Evolutionary conservation across 2,329 filamentous ascomycete species (phyloP).

Genomic region (Hymenoscyphus albidus): DNA sequence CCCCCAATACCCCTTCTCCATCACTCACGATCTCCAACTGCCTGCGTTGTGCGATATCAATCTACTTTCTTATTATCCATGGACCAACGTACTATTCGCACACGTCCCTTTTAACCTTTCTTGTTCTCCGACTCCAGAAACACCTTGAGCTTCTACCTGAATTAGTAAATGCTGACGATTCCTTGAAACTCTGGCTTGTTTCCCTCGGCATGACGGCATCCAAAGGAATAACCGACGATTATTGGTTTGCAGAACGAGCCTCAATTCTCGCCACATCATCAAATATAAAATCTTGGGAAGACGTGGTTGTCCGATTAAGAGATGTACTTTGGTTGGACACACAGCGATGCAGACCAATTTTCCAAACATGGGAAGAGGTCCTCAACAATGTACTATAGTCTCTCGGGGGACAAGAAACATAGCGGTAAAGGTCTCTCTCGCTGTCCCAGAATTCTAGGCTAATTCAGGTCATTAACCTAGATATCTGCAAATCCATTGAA

Average conservation of each 20-base stretch:
- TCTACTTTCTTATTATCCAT: slow-evolving; percentile 52
- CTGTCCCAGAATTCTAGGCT: too few species aligned
- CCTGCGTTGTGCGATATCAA: slow-evolving; percentile 44
- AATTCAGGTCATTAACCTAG: too few species aligned
- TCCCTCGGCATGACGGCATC: slow-evolving; percentile 41
- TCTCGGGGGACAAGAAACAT: too few species aligned
- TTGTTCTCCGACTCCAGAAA: slow-evolving; percentile 35
- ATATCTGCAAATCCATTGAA: too few species aligned
- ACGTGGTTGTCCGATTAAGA: slow-evolving; percentile 24
- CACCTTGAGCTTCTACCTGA: slow-evolving; percentile 29
- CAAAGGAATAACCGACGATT: slow-evolving; percentile 27
- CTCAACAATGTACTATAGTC: neutral
- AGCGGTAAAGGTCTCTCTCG: too few species aligned
- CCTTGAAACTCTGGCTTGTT: slow-evolving; percentile 42
- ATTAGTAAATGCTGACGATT: slow-evolving; percentile 17
- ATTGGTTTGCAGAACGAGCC: slow-evolving; percentile 34
- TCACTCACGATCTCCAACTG: slow-evolving; percentile 38
- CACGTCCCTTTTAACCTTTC: slow-evolving; percentile 37
- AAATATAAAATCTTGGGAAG: slow-evolving; percentile 24
- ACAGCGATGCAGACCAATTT: neutral
- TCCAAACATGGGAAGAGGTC: neutral
- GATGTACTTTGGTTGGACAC: slow-evolving; percentile 35
- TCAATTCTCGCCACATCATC: slow-evolving; percentile 8
- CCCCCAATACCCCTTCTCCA: neutral
- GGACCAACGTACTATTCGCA: slow-evolving; percentile 56